Base-by-base conservation (phyloP, 2,329 filamentous ascomycete genomes). In the Pestalotiopsis sp. region DNA sequence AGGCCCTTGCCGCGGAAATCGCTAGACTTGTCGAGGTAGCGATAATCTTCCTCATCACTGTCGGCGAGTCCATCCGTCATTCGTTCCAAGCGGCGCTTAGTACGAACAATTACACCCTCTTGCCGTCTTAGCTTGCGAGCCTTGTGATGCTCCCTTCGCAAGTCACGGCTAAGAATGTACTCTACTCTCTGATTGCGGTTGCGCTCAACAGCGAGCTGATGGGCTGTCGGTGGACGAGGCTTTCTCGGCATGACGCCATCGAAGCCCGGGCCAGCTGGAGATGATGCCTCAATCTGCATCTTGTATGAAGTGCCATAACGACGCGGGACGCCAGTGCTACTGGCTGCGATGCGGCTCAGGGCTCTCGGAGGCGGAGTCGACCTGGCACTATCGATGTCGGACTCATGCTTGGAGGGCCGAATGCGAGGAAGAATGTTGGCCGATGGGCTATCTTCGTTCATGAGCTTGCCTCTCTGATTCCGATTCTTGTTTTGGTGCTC, bases 111-210 rank as follows among this genome's bases (percentile, higher is more conserved):
- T 9, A 88, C 85, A 13, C 92, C 91, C 69, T 94, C 89, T 66
- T 85, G 82, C 23, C 87, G 87, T 4, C 93, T 87, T 20, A 81
- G 76, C 73, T 90, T 90, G 61, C 89, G 88, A 13, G 90, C 87
- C 67, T 84, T 84, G 75, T 90, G 88, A 75, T 94, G 91, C 65
- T 88, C 84, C 71, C 85, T 86, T 63, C 91, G 88, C 41, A 95
- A 82, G 38, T 91, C 91, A n/a, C 91, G 89, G 72, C 93, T 91
- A 17, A 96, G 87, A 65, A 94, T 93, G 74, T 94, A 91, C 75
- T 94, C 91, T n/a, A 95, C 93, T 5, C 93, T 90, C 75, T 93
- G 89, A 70, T 89, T 92, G 20, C 93, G 86, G 78, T 95, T 94
- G 67, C 91, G 88, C 78, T 94, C 92, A 1, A 96, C 92, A 0